These are phyloP conservation scores for Xylariaceae sp. DNA, from an alignment of 2,329 filamentous ascomycete genomes.

Conservation along the genomic window DNA sequence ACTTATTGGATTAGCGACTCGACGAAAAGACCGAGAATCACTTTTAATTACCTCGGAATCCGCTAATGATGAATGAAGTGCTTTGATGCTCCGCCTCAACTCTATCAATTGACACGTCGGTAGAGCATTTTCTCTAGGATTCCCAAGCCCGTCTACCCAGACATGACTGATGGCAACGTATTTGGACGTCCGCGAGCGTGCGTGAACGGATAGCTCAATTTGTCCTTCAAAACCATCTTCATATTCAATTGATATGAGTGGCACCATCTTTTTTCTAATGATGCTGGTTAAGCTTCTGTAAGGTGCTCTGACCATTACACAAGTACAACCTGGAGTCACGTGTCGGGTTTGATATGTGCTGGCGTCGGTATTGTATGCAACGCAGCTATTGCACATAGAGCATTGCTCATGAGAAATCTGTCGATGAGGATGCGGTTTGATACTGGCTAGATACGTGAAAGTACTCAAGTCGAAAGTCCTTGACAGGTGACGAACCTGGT, in stretches of 20 bases:
- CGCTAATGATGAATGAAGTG: neutral
- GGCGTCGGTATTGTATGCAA: neutral
- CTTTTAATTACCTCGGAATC: neutral
- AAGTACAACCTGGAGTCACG: neutral
- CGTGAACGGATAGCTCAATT: neutral
- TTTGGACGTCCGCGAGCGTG: neutral
- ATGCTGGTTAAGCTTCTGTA: neutral
- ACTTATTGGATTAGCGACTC: neutral
- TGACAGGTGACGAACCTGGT: neutral
- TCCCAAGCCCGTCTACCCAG: slow-evolving; percentile 1
- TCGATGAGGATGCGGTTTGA: neutral
- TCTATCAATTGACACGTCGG: neutral
- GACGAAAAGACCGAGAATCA: neutral
- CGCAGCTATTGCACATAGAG: neutral
- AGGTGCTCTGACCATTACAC: neutral
- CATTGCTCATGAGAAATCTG: neutral
- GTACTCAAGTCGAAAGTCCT: neutral
- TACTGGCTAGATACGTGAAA: neutral
- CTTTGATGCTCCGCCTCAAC: neutral
- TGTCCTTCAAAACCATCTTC: neutral
- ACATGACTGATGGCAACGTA: slow-evolving; percentile 2
- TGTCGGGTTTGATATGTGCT: neutral
- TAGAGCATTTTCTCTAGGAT: neutral
- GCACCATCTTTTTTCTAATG: neutral
- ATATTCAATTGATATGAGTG: neutral